A percentile compares a stretch with the other conserved stretches of the same genome.
Conservation (phyloP, 192 early-diverging fungal species). For the Coemansia furcata region DNA sequence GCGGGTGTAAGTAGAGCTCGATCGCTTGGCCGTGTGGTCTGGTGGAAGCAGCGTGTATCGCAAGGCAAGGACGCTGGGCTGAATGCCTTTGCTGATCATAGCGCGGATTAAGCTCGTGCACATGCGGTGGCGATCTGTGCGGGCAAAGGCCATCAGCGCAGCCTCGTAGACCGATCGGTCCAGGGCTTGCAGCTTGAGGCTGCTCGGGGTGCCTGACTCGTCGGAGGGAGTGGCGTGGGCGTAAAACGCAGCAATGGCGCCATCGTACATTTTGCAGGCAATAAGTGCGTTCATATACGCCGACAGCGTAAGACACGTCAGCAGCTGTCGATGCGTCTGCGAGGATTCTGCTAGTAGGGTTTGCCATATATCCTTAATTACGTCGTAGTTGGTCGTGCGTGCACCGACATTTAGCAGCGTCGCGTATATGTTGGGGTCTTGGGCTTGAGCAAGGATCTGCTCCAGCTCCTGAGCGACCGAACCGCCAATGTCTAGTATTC, state of each 20-base stretch:
- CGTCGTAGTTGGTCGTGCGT: constrained; percentile 6
- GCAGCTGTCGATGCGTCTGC: constrained; percentile 11
- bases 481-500: neutral
- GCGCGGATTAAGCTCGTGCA: constrained; percentile 21
- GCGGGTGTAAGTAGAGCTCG: constrained; percentile 3
- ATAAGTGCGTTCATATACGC: constrained; percentile 44
- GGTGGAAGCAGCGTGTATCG: constrained; percentile 41
- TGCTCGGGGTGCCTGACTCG: neutral
- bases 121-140: constrained; percentile 29
- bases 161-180: constrained; percentile 37
- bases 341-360: constrained; percentile 19
- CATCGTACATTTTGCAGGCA: constrained; percentile 22
- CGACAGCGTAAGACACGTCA: constrained; percentile 35
- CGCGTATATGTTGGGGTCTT: constrained; percentile 34
- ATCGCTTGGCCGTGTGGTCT: neutral
- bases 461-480: constrained; percentile 25
- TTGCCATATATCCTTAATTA: constrained; percentile 28
- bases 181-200: constrained; percentile 4
- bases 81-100: constrained; percentile 24
- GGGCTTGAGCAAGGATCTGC: constrained; percentile 14
- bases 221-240: constrained; percentile 4
- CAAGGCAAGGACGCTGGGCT: constrained; percentile 31
- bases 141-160: constrained; percentile 30
- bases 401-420: constrained; percentile 27
- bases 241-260: constrained; percentile 32